Conservation (phyloP, 805 yeast species). For the Ogataea paraovalis region DNA sequence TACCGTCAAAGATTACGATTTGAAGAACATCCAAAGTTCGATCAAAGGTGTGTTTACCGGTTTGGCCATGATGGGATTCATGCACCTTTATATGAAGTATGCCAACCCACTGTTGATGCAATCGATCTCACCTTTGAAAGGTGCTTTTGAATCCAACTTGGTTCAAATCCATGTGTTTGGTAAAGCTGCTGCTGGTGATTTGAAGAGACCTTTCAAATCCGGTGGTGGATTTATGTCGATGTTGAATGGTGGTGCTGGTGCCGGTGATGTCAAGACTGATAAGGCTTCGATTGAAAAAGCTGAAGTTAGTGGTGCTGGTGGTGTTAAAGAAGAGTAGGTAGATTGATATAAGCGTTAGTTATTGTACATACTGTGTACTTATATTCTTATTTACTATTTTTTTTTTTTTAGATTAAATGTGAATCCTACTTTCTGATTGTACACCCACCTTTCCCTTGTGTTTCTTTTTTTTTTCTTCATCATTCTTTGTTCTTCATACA, state of each 20-base stretch:
- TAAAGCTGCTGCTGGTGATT: constrained; percentile 77
- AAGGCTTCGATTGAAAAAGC: constrained; percentile 82
- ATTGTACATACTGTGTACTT: not conserved
- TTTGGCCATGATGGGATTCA: constrained; percentile 94
- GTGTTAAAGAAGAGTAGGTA: constrained; percentile 76
- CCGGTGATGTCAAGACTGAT: constrained; percentile 68
- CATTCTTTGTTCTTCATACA: too few species aligned
- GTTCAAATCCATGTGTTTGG: constrained; percentile 89
- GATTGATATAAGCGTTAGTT: not conserved
- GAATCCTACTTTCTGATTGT: too few species aligned
- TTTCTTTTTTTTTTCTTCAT: too few species aligned
- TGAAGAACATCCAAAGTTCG: constrained; percentile 74
- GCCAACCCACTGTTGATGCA: constrained; percentile 97
- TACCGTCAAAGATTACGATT: constrained; percentile 92
- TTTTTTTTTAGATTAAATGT: too few species aligned
- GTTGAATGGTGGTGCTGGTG: constrained; percentile 33
- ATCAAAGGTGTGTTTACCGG: constrained; percentile 84
- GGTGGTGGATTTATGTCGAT: constrained; percentile 67
- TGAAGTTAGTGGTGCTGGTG: constrained; percentile 82
- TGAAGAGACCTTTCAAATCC: constrained; percentile 95
- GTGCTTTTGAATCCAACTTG: constrained; percentile 83
- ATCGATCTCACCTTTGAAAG: constrained; percentile 83
- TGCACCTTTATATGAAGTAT: constrained; percentile 96
- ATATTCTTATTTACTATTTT: not conserved
- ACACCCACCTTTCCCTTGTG: too few species aligned